Evolutionary conservation across 306 rosid genomes (phyloP), one percentile per base, ranked within the genome.

Genomic region (Glycyrrhiza uralensis): DNA sequence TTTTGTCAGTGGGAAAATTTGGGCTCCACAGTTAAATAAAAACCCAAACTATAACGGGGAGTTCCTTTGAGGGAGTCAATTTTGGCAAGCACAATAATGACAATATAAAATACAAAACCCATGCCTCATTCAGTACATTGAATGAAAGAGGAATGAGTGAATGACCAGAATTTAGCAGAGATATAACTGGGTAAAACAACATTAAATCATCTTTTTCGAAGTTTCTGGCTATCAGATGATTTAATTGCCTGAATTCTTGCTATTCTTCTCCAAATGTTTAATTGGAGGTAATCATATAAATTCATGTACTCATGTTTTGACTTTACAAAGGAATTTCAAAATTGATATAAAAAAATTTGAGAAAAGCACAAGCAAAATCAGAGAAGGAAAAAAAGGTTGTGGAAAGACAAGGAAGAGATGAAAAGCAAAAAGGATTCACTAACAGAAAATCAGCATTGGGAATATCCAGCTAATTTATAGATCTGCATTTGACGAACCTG

Each of bases 401-500:
- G 18, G 5, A 10, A 2, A 62, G 58, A 49, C 69, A 20, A 36
- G 13, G 26, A 58, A 30, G 45, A 51, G 20, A 69, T 35, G 13
- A 32, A 68, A 82, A 33, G 61, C n/a, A n/a, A n/a, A n/a, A n/a
- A n/a, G 36, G 64, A 7, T 13, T n/a, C 14, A 47, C 15, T 15
- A 47, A 71, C 30, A 68, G 74, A 23, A 49, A 33, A 56, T 24
- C 8, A 20, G 24, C 22, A 41, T 22, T 5, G 66, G n/a, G 32
- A 42, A 41, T 33, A 23, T 71, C 61, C 44, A 71, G 49, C 51
- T 18, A 36, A 52, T 45, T 29, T 79, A 56, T 8, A 23, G n/a
- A 65, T 72, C 55, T 58, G 68, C 67, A 33, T 57, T 44, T 42
- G 46, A 76, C 96, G n/a, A 84, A 95, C 99, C 97, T 95, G 99